Evolutionary conservation across 225 moss, liverwort and hornwort species (phyloP).

Genomic region (Asterella californica): DNA sequence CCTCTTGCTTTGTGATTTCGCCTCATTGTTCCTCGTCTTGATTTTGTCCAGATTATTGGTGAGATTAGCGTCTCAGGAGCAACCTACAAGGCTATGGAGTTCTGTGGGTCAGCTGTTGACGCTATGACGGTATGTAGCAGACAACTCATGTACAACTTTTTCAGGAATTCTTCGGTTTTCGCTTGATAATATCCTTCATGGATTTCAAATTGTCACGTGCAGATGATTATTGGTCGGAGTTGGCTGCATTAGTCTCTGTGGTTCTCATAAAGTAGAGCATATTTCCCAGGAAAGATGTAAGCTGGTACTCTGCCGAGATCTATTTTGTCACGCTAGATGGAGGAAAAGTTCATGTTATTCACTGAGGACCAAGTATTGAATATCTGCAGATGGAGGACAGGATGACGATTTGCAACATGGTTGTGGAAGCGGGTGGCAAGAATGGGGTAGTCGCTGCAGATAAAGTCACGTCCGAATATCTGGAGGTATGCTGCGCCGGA

Average conservation of each 20-base stretch:
- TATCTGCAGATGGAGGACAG: constrained; percentile 91
- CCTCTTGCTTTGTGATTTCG: not conserved
- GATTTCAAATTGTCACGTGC: not conserved
- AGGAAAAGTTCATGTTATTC: not conserved
- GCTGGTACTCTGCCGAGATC: not conserved
- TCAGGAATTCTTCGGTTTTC: not conserved
- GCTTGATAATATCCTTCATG: not conserved
- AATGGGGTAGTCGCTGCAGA: constrained; percentile 97
- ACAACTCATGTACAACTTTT: not conserved
- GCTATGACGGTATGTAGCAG: constrained; percentile 60
- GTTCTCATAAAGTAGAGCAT: not conserved
- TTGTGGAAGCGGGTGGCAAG: constrained; percentile 95
- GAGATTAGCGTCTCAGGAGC: constrained; percentile 96
- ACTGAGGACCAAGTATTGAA: not conserved
- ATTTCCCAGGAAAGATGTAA: not conserved
- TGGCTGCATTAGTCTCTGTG: not conserved
- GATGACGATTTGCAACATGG: constrained; percentile 98
- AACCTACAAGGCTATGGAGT: constrained; percentile 97
- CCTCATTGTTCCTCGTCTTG: not conserved
- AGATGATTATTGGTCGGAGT: not conserved
- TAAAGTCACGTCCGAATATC: constrained; percentile 74
- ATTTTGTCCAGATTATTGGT: constrained; percentile 71
- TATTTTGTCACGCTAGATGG: not conserved
- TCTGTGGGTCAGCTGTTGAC: constrained; percentile 87
- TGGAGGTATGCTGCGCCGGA: constrained; percentile 46